phyloP scores from a whole-genome alignment of 208 protist species.

The Acanthamoeba royreba region DNA sequence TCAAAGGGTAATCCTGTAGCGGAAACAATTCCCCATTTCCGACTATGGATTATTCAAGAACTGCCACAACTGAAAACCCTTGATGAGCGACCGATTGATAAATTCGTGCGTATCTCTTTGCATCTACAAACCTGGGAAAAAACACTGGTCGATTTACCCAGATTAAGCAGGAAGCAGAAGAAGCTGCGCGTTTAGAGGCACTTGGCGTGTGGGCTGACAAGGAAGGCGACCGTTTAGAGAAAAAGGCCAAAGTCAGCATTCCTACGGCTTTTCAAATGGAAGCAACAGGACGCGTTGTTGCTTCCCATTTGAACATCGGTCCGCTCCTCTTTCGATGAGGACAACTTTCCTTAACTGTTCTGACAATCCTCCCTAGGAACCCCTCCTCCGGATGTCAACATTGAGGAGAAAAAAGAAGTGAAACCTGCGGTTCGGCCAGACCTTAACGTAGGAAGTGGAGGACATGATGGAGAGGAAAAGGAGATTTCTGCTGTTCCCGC shows the following conservation, averaged over 20 bases:
- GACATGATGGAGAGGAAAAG: no score
- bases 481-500: no score
- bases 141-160: no score
- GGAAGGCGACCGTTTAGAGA: not conserved
- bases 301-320: not conserved
- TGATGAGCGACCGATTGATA: not conserved
- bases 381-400: no score
- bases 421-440: no score
- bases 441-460: no score
- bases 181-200: not conserved
- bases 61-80: not conserved
- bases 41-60: not conserved
- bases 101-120: not conserved
- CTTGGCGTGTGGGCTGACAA: not conserved
- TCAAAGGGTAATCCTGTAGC: not conserved
- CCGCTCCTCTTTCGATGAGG: no score
- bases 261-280: no score
- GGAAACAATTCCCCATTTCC: not conserved
- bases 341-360: no score
- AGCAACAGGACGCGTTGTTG: not conserved
- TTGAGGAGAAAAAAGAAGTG: no score
- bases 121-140: no score
- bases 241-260: not conserved
- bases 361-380: no score
- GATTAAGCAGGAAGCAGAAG: not conserved